Percentiles rank a stretch among this genome's conserved stretches.
Evolutionary conservation across 1,284 basidiomycete genomes (phyloP).

Genomic region (Malassezia obtusa): DNA sequence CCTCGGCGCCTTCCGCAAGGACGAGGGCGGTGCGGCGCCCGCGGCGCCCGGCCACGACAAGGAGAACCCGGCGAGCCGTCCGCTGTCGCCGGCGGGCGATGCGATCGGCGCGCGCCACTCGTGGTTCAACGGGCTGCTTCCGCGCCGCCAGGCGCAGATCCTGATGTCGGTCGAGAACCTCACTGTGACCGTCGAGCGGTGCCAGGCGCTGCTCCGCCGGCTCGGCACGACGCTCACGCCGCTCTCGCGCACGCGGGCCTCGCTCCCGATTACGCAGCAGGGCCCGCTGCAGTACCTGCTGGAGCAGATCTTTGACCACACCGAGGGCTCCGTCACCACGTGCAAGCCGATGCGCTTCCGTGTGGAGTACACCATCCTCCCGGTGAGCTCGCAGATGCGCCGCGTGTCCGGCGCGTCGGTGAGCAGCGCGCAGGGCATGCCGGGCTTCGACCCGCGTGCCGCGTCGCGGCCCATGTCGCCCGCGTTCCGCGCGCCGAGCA

Average conservation of each 20-base stretch:
- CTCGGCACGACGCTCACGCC: slow-evolving; percentile 14
- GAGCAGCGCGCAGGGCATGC: slow-evolving; percentile 10
- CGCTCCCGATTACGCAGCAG: slow-evolving; percentile 21
- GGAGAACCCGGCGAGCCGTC: background rate
- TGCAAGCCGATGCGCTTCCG: slow-evolving; percentile 42
- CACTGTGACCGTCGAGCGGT: slow-evolving; percentile 58
- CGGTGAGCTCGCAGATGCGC: slow-evolving; percentile 26
- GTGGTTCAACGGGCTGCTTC: slow-evolving; percentile 84
- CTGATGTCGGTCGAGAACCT: slow-evolving; percentile 52
- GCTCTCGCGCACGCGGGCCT: slow-evolving; percentile 2
- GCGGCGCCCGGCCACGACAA: background rate
- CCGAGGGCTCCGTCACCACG: slow-evolving; percentile 22
- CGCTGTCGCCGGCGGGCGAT: slow-evolving; percentile 10
- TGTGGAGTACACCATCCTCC: slow-evolving; percentile 40
- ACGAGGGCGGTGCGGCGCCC: background rate
- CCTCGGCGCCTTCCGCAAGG: background rate
- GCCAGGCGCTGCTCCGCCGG: slow-evolving; percentile 58
- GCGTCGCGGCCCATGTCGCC: slow-evolving; percentile 13
- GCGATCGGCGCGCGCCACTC: slow-evolving; percentile 54
- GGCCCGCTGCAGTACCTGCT: slow-evolving; percentile 31
- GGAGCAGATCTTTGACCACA: slow-evolving; percentile 30
- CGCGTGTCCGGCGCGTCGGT: background rate
- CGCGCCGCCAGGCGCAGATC: slow-evolving; percentile 59
- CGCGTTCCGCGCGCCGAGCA: slow-evolving; percentile 18
- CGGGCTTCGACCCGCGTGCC: slow-evolving; percentile 13